Conservation (phyloP, 2,329 filamentous ascomycete genomes). For the Akanthomyces lecanii region DNA sequence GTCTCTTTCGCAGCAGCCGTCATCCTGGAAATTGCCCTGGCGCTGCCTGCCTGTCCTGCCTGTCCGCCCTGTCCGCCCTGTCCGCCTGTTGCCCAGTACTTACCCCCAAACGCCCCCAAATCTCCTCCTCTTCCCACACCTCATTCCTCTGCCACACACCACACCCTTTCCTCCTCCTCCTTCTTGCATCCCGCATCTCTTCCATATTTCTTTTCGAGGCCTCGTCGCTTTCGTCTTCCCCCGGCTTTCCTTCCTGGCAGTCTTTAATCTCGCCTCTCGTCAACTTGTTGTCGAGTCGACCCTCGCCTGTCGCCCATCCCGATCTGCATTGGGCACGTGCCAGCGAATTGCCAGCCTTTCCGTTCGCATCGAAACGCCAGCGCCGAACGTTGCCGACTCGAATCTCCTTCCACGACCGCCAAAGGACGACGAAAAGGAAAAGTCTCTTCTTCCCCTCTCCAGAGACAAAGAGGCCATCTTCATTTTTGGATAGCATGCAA, state of each 20-base stretch:
- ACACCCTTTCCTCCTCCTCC: constrained; percentile 26
- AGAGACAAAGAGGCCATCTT: not conserved
- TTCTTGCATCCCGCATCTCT: constrained; percentile 22
- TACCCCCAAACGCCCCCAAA: constrained; percentile 5
- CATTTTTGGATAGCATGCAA: constrained; percentile 18
- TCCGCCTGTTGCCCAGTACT: not conserved
- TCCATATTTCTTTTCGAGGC: constrained; percentile 18
- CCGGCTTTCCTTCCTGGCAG: constrained; percentile 3
- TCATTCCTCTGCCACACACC: constrained; percentile 22
- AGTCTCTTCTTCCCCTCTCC: not conserved
- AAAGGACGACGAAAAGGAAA: not conserved
- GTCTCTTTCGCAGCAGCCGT: constrained; percentile 1
- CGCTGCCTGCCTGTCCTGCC: not conserved
- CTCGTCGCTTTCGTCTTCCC: constrained; percentile 9
- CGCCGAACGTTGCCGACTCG: not conserved
- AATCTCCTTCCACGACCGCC: not conserved
- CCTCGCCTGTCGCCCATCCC: not conserved
- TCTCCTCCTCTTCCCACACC: constrained; percentile 20
- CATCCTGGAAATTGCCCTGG: constrained; percentile 1
- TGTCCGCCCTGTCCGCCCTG: too few relatives aligned
- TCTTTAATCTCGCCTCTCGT: constrained; percentile 1
- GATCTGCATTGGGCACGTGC: constrained; percentile 12
- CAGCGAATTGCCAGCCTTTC: constrained; percentile 1
- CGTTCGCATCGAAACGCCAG: not conserved
- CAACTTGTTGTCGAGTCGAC: not conserved